Evolutionary conservation across 768 basidiomycete species (phyloP), one percentile per base, ranked within the genome.

Genomic region (Lactifluus rugatus): DNA sequence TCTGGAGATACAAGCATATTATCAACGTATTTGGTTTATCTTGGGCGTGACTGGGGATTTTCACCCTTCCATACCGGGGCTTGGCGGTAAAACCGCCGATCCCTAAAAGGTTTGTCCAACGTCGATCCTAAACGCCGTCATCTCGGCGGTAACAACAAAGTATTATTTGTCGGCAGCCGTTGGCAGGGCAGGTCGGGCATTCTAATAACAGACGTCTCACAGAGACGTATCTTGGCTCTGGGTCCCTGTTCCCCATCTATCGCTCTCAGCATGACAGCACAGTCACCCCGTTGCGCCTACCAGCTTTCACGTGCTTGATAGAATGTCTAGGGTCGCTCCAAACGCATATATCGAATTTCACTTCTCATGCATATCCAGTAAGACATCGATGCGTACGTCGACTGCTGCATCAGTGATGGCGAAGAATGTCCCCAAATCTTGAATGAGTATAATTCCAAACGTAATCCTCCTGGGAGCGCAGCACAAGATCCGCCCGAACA

Each of bases 401-500:
- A 59, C 4, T 32, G 42, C 25, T 36, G 26, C 23, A 31, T 19
- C 3, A 21, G 41, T 44, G 39, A 34, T 3, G 32, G 13, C 16
- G 7, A 39, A 11, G 50, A 21, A n/a, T 14, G 19, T 14, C 19
- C 13, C 21, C 21, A 11, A 21, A 11, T 5, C 11, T 42, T 42
- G 41, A 19, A 42, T 42, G 41, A 42, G 41, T 21, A 19, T 19
- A 42, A 42, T 19, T 2, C 42, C 21, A 3, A 44, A 21, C 41
- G 41, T 6, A n/a, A 41, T 16, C n/a, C 41, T 19, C 16, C 23
- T n/a, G 10, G 31, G 25, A 34, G 25, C 5, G 14, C 58, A n/a
- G n/a, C n/a, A n/a, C n/a, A 50, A 59, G 58, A 59, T 59, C 58
- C 58, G 58, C 45, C 58, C 58, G 58, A 44, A 13, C 32, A 49